A percentile compares a stretch with the other conserved stretches of the same genome.
Conservation (phyloP, 352 stramenopile genomes). For the Phytophthora chlamydospora region DNA sequence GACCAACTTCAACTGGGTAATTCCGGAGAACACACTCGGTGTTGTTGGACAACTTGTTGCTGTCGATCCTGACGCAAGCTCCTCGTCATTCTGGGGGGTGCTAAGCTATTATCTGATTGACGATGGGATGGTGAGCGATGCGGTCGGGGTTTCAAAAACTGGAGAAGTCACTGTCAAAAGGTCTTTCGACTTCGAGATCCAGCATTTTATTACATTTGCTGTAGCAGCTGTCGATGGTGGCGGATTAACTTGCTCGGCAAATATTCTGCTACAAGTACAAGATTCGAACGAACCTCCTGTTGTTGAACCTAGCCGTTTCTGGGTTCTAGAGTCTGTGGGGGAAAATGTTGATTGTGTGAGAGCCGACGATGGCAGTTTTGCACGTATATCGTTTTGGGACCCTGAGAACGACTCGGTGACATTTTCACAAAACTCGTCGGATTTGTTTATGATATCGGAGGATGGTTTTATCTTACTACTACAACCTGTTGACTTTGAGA, state of each 20-base stretch:
- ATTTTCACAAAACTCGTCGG: slow-evolving; percentile 31
- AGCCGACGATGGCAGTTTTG: slow-evolving; percentile 13
- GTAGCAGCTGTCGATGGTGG: slow-evolving; percentile 26
- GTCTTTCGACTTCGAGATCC: slow-evolving; percentile 29
- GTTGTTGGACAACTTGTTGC: slow-evolving; percentile 19
- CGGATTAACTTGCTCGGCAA: slow-evolving; percentile 18
- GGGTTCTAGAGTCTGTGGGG: slow-evolving; percentile 45
- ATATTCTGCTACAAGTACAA: slow-evolving; percentile 17
- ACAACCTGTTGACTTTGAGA: slow-evolving; percentile 28
- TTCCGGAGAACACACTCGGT: slow-evolving; percentile 26
- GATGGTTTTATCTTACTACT: slow-evolving; percentile 20
- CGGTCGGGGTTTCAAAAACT: slow-evolving; percentile 5
- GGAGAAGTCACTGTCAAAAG: slow-evolving; percentile 21
- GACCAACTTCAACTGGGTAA: neutral
- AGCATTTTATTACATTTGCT: slow-evolving; percentile 8
- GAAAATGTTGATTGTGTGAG: slow-evolving; percentile 21
- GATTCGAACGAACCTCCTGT: slow-evolving; percentile 50
- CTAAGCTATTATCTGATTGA: slow-evolving; percentile 29
- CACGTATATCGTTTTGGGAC: slow-evolving; percentile 51
- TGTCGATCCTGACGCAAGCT: slow-evolving; percentile 19
- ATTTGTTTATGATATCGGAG: slow-evolving; percentile 37
- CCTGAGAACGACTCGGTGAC: slow-evolving; percentile 62
- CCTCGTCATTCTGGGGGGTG: slow-evolving; percentile 17
- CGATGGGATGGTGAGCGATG: neutral
- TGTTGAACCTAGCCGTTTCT: slow-evolving; percentile 40